Evolutionary conservation across 192 early-diverging fungal species (phyloP).

Genomic region (Mortierella hygrophila): DNA sequence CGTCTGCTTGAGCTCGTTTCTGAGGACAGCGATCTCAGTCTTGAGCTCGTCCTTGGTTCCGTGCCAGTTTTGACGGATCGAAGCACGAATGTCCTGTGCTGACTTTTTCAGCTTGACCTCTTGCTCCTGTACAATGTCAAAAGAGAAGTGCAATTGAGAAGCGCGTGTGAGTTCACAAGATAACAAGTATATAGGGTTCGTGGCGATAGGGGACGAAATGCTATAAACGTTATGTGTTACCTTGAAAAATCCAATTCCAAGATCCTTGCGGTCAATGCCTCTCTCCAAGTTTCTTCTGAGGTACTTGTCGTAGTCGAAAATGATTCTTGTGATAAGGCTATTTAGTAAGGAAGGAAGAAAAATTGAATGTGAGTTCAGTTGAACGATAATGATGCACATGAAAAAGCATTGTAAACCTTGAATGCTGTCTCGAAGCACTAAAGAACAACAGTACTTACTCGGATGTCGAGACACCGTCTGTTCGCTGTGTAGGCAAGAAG

Average conservation of each 20-base stretch:
- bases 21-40: conserved; percentile 72
- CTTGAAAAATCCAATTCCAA: conserved; percentile 86
- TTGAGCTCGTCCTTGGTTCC: conserved; percentile 74
- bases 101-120: conserved; percentile 82
- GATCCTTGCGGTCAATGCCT: conserved; percentile 83
- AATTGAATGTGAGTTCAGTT: background rate
- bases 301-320: conserved; percentile 88
- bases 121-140: conserved; percentile 64
- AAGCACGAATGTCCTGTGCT: conserved; percentile 75
- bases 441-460: conserved; percentile 47
- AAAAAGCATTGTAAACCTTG: background rate
- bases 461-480: conserved; percentile 86
- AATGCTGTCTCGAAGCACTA: background rate
- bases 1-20: conserved; percentile 73
- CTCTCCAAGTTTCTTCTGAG: conserved; percentile 87
- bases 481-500: conserved; percentile 77
- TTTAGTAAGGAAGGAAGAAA: background rate
- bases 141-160: background rate
- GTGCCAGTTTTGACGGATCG: conserved; percentile 76
- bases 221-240: conserved; percentile 39
- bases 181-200: background rate
- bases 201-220: background rate
- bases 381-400: background rate
- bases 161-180: background rate
- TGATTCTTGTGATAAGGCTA: conserved; percentile 82